Evolutionary conservation across 352 stramenopile species (phyloP).

Genomic region (Elongisporangium prolatum): DNA sequence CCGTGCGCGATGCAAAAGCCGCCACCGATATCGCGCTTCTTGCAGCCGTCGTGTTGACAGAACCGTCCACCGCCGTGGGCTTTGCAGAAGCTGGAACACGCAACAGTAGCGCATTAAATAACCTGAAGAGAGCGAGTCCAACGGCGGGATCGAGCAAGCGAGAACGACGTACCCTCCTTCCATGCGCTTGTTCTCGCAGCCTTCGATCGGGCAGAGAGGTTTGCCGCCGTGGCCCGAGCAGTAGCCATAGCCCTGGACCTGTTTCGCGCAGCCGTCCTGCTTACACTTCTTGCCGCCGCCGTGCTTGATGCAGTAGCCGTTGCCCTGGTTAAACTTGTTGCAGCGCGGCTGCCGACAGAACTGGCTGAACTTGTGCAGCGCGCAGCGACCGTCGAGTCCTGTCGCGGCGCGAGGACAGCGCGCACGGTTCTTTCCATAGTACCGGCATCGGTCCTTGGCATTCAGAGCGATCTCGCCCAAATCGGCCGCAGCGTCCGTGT

Average conservation of each 20-base stretch:
- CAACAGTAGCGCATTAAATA: conserved; percentile 1
- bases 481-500: conserved; percentile 11
- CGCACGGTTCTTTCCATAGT: conserved; percentile 67
- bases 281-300: conserved; percentile 85
- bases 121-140: neutral
- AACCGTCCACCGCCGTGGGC: conserved; percentile 76
- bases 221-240: conserved; percentile 82
- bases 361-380: conserved; percentile 80
- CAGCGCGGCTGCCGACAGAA: conserved; percentile 77
- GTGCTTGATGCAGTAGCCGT: conserved; percentile 83
- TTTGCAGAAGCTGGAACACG: conserved; percentile 67
- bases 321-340: conserved; percentile 84
- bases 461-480: conserved; percentile 14
- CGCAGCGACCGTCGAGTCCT: conserved; percentile 69
- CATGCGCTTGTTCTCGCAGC: conserved; percentile 83
- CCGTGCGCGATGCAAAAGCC: conserved; percentile 85
- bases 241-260: conserved; percentile 80
- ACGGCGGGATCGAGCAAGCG: neutral
- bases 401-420: conserved; percentile 59
- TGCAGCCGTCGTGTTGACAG: conserved; percentile 66
- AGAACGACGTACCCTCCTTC: conserved; percentile 51
- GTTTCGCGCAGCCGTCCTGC: conserved; percentile 69
- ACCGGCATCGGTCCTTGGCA: conserved; percentile 51
- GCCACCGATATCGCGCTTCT: conserved; percentile 82
- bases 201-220: conserved; percentile 63